Conservation (phyloP, 2,329 filamentous ascomycete species). For the Coniochaeta hoffmannii region DNA sequence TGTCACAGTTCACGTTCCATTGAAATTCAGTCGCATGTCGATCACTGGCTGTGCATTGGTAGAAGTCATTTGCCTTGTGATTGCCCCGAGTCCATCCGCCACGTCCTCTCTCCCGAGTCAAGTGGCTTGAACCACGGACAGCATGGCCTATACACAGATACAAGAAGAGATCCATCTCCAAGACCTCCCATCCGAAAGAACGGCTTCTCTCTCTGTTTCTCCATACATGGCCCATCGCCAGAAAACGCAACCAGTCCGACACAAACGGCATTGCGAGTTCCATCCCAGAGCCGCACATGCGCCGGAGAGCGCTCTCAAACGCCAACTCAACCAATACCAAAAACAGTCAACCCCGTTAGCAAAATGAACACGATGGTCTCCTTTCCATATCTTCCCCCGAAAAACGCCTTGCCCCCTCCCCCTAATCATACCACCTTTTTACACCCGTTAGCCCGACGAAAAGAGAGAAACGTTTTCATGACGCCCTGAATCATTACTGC, state of each 20-base stretch:
- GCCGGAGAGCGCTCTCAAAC: background rate
- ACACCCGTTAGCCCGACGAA: background rate
- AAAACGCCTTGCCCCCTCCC: background rate
- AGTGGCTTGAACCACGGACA: background rate
- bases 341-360: background rate
- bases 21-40: no score
- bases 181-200: background rate
- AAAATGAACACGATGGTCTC: background rate
- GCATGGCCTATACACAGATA: background rate
- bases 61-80: background rate
- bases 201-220: background rate
- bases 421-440: background rate
- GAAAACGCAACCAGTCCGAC: background rate
- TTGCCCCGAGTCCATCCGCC: background rate
- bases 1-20: no score
- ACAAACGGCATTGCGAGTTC: background rate
- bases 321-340: background rate
- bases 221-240: background rate
- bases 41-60: no score
- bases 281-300: background rate
- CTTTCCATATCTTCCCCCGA: background rate
- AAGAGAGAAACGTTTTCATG: background rate
- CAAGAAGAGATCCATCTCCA: background rate
- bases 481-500: background rate
- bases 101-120: background rate